These are phyloP conservation scores for Lepraria neglecta DNA, from an alignment of 495 filamentous ascomycete species.

Conservation along the genomic window DNA sequence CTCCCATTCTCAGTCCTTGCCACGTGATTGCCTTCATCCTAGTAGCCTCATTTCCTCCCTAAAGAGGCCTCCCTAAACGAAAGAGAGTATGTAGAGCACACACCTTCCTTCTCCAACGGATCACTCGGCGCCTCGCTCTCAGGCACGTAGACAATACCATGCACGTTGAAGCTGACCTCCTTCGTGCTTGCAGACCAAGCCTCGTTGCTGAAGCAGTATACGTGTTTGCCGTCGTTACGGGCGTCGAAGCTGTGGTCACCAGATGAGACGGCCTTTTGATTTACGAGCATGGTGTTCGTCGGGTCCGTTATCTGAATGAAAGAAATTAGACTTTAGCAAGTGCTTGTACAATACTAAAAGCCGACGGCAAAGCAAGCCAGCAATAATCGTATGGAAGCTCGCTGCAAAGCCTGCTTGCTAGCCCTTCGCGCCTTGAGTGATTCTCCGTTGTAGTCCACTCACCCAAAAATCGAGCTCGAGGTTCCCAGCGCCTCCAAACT, in stretches of 20 bases:
- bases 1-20: not conserved
- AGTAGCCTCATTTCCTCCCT: not conserved
- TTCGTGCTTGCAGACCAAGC: slow-evolving; percentile 87
- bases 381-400: not conserved
- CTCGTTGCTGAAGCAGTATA: slow-evolving; percentile 99
- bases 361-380: not conserved
- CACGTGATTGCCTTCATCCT: not conserved
- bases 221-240: slow-evolving; percentile 74
- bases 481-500: slow-evolving; percentile 91
- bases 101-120: slow-evolving; percentile 86
- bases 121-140: slow-evolving; percentile 79
- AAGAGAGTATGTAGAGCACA: slow-evolving; percentile 16
- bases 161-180: slow-evolving; percentile 98
- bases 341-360: not conserved
- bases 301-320: slow-evolving; percentile 74
- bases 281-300: slow-evolving; percentile 60
- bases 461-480: slow-evolving; percentile 98
- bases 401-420: not conserved
- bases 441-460: slow-evolving; percentile 30
- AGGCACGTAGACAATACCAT: slow-evolving; percentile 95
- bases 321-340: not conserved
- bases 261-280: slow-evolving; percentile 71
- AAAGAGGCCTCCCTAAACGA: not conserved
- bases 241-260: slow-evolving; percentile 93
- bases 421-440: not conserved